Evolutionary conservation across 2,329 filamentous ascomycete genomes (phyloP).

Genomic region (Aspergillus sclerotialis): DNA sequence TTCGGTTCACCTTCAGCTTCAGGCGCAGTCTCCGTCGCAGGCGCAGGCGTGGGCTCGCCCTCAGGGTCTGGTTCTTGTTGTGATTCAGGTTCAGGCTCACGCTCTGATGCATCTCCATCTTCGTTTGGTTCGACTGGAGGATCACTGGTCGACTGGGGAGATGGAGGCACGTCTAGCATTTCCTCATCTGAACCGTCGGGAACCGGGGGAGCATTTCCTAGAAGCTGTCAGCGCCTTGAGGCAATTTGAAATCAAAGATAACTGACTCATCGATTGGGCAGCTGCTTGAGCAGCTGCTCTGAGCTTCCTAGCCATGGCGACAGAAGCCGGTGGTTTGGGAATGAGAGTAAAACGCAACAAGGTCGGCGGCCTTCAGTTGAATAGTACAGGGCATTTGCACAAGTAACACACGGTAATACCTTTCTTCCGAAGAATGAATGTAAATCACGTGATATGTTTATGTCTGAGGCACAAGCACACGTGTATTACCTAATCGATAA

Average conservation of each 20-base stretch:
- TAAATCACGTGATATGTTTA: not conserved
- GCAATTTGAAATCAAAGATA: not conserved
- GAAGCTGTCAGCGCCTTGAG: slow-evolving; percentile 8
- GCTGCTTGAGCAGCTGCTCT: slow-evolving; percentile 42
- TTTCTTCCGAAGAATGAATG: not conserved
- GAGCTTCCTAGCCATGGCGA: slow-evolving; percentile 37
- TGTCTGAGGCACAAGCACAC: not conserved
- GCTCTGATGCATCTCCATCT: slow-evolving; percentile 23
- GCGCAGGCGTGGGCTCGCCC: slow-evolving; percentile 22
- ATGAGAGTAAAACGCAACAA: not conserved
- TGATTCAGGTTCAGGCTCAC: slow-evolving; percentile 11
- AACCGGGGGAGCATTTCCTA: slow-evolving; percentile 36
- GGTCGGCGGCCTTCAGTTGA: too few species aligned
- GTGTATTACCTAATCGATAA: not conserved
- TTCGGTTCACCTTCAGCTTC: slow-evolving; percentile 41
- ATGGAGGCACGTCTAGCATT: slow-evolving; percentile 32
- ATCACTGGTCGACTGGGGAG: slow-evolving; percentile 20
- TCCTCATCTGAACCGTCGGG: slow-evolving; percentile 41
- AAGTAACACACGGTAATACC: not conserved
- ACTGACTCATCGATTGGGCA: slow-evolving; percentile 39
- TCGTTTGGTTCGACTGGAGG: slow-evolving; percentile 21
- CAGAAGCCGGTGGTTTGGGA: not conserved
- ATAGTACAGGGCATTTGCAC: not conserved
- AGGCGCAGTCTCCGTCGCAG: slow-evolving; percentile 11
- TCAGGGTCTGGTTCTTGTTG: slow-evolving; percentile 13